phyloP scores from a whole-genome alignment of 1,139 yeast genomes.

The Pichia sp. region DNA sequence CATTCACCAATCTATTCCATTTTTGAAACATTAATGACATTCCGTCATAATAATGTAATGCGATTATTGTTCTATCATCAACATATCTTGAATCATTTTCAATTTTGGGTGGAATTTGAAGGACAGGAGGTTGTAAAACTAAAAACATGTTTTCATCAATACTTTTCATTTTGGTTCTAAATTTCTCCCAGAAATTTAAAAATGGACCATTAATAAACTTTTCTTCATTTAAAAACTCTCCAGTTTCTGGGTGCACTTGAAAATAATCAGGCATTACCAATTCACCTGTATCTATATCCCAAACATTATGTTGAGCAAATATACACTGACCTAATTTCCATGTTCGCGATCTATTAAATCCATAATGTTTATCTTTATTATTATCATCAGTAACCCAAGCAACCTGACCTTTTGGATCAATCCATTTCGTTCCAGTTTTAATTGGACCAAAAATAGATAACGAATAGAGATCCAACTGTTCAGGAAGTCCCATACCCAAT shows the following conservation, averaged over 20 bases:
- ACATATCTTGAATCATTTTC: conserved; percentile 44
- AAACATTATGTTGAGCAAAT: conserved; percentile 72
- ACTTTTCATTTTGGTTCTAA: conserved; percentile 44
- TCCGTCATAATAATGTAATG: conserved; percentile 93
- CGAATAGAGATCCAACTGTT: conserved; percentile 59
- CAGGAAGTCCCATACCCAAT: conserved; percentile 67
- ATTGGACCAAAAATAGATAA: conserved; percentile 71
- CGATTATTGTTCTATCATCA: conserved; percentile 62
- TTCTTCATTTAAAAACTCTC: conserved; percentile 42
- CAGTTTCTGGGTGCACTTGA: conserved; percentile 36
- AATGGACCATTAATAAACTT: conserved; percentile 60
- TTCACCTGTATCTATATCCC: conserved; percentile 46
- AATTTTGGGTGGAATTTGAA: conserved; percentile 70
- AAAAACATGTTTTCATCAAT: conserved; percentile 46
- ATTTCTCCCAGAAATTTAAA: conserved; percentile 49
- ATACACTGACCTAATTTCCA: conserved; percentile 77
- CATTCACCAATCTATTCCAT: conserved; percentile 60
- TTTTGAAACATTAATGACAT: conserved; percentile 84
- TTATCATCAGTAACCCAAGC: conserved; percentile 59
- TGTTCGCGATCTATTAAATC: conserved; percentile 54
- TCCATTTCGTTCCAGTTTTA: conserved; percentile 45
- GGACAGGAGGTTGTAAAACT: conserved; percentile 77
- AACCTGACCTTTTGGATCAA: conserved; percentile 61
- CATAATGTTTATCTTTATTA: conserved; percentile 55
- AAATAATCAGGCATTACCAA: conserved; percentile 47